A percentile compares a stretch with the other conserved stretches of the same genome.
phyloP scores from a whole-genome alignment of 2,329 filamentous ascomycete species.

The Chalaropsis ovoidea region DNA sequence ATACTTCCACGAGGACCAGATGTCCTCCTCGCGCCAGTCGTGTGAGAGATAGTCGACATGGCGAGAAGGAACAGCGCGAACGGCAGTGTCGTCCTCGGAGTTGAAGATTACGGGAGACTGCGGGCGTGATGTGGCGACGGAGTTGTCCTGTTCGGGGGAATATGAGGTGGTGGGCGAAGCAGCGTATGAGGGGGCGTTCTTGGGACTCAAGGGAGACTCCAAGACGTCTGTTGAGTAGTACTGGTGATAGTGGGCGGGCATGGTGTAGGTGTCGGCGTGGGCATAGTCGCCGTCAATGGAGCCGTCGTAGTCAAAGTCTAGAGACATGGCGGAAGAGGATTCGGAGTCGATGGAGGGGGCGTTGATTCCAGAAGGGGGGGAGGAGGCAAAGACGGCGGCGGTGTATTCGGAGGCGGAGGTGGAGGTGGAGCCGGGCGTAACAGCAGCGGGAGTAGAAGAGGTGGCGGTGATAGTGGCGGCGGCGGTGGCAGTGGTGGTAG shows the following conservation, averaged over 20 bases:
- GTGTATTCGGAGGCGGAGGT: neutral
- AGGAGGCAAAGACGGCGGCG: neutral
- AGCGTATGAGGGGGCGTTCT: slow-evolving; percentile 41
- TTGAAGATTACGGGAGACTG: slow-evolving; percentile 39
- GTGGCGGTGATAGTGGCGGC: neutral
- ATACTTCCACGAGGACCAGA: slow-evolving; percentile 95
- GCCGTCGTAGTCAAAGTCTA: slow-evolving; percentile 49
- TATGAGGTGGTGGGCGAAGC: slow-evolving; percentile 33
- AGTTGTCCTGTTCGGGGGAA: slow-evolving; percentile 44
- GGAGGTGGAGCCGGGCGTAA: neutral
- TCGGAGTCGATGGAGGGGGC: slow-evolving; percentile 34
- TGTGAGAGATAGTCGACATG: slow-evolving; percentile 96
- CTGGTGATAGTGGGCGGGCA: slow-evolving; percentile 40
- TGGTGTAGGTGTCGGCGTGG: slow-evolving; percentile 38
- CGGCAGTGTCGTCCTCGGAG: slow-evolving; percentile 69
- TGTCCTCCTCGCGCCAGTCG: slow-evolving; percentile 88
- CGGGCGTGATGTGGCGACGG: slow-evolving; percentile 44
- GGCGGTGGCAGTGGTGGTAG: neutral
- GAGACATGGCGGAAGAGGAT: slow-evolving; percentile 47
- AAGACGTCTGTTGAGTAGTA: slow-evolving; percentile 41
- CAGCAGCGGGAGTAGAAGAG: neutral
- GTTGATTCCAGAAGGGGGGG: slow-evolving; percentile 11
- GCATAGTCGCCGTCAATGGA: slow-evolving; percentile 32
- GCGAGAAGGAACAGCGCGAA: slow-evolving; percentile 64
- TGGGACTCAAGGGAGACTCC: slow-evolving; percentile 44